phyloP scores from a whole-genome alignment of 805 yeast genomes.

The Yamadazyma endophytica region DNA sequence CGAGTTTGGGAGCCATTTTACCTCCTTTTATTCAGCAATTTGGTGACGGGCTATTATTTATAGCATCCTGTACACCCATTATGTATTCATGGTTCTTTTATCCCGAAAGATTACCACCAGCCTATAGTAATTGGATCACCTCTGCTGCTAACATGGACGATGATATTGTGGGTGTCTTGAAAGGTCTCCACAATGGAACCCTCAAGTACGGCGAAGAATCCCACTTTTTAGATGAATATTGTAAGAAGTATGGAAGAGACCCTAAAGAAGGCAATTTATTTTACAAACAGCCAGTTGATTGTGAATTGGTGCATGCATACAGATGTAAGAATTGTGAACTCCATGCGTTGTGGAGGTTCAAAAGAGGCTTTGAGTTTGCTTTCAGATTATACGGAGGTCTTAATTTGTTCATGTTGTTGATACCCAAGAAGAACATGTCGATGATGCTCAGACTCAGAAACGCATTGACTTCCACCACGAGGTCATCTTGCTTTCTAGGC shows the following conservation, averaged over 20 bases:
- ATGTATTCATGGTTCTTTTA: slow-evolving; percentile 37
- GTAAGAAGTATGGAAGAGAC: slow-evolving; percentile 29
- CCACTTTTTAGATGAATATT: slow-evolving; percentile 26
- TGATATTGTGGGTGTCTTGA: slow-evolving; percentile 30
- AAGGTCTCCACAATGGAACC: slow-evolving; percentile 23
- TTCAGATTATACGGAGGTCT: slow-evolving; percentile 38
- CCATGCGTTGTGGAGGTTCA: slow-evolving; percentile 44
- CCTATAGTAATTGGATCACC: slow-evolving; percentile 46
- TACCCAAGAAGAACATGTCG: slow-evolving; percentile 15
- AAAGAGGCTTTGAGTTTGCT: slow-evolving; percentile 39
- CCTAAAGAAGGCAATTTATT: slow-evolving; percentile 22
- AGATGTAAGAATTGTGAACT: slow-evolving; percentile 37
- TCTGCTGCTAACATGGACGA: slow-evolving; percentile 46
- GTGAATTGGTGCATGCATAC: slow-evolving; percentile 40
- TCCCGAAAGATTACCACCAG: slow-evolving; percentile 39
- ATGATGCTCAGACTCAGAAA: slow-evolving; percentile 14
- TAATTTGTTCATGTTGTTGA: slow-evolving; percentile 28
- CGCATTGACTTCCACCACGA: slow-evolving; percentile 22
- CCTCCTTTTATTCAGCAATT: slow-evolving; percentile 14
- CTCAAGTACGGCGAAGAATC: slow-evolving; percentile 33
- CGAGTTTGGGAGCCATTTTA: slow-evolving; percentile 18
- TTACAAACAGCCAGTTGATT: slow-evolving; percentile 29
- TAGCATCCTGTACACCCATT: slow-evolving; percentile 24
- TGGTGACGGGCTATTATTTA: slow-evolving; percentile 27
- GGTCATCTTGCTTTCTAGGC: slow-evolving; percentile 44